Base-by-base conservation (phyloP, 805 yeast species). In the Geotrichum ghanense region DNA sequence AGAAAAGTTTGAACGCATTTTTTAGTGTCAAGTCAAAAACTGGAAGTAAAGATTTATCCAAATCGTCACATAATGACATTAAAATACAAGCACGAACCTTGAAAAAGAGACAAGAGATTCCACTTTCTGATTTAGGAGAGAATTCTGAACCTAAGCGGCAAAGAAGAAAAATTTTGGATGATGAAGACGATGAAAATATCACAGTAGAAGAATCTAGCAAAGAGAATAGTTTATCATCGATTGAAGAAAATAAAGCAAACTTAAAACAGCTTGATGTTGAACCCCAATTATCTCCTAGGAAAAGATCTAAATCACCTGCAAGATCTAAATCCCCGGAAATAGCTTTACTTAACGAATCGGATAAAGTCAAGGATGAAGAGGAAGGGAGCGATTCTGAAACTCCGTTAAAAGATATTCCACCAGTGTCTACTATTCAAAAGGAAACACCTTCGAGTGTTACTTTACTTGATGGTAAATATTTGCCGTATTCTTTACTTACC, bases 401-500 rank as follows among this genome's bases (percentile, higher is more conserved):
- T 6, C 19, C 37, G 17, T 19, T 31, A 16, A 31, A 31, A 31
- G 37, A 31, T 31, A 24, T 24, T 12, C 27, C 27, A 7, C 16
- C 37, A 5, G 16, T 31, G 12, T 9, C 10, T 6, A 6, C 37
- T 31, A 31, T 31, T n/a, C 37, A 31, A 31, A 31, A 31, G 7
- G 6, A 5, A 6, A n/a, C 5, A 5, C 10, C 37, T 6, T 31
- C 37, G 4, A 31, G 5, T 10, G 37, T 31, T 6, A 31, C 12
- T 6, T 12, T 31, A n/a, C 12, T 31, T 6, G 37, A 31, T 4
- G 37, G 14, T 31, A 31, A 31, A 31, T 31, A 31, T 19, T 53
- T 69, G 6, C 56, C 60, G 21, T 75, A 74, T 51, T 53, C 67
- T 2, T 66, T 70, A 21, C 55, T 82, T 27, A 75, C 83, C 22